These are phyloP conservation scores for Arthrobotrys conoides DNA, from an alignment of 2,329 filamentous ascomycete genomes.

Conservation along the genomic window DNA sequence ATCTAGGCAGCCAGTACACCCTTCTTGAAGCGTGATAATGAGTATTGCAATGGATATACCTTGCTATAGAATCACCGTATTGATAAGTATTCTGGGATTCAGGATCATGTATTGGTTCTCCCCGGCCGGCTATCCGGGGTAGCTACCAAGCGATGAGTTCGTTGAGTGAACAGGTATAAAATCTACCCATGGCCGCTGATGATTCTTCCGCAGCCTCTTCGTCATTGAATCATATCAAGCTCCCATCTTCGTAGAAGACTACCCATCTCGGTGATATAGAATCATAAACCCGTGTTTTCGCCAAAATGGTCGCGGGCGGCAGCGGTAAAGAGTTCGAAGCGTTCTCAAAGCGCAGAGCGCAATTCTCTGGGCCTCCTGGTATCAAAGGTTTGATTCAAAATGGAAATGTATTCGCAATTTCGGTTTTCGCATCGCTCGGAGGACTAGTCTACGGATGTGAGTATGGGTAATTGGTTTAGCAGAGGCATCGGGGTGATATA, in stretches of 20 bases:
- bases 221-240: too few relatives aligned
- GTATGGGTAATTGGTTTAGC: constrained; percentile 74
- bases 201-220: too few relatives aligned
- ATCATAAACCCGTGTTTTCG: neutral
- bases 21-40: neutral
- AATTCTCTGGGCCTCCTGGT: constrained; percentile 66
- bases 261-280: neutral
- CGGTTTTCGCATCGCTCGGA: constrained; percentile 68
- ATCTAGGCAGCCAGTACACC: constrained; percentile 6
- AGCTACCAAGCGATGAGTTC: neutral
- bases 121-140: constrained; percentile 6
- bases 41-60: neutral
- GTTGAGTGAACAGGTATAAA: constrained; percentile 3
- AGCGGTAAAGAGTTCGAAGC: constrained; percentile 55
- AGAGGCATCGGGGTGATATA: constrained; percentile 73
- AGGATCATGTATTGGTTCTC: constrained; percentile 2
- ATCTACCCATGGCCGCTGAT: constrained; percentile 9
- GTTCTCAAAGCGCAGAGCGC: constrained; percentile 56
- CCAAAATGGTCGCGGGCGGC: constrained; percentile 46
- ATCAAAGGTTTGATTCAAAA: constrained; percentile 71
- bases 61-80: neutral
- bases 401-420: constrained; percentile 72
- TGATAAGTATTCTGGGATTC: neutral
- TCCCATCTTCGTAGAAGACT: neutral
- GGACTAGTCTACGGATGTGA: constrained; percentile 78